A percentile compares a stretch with the other conserved stretches of the same genome.
Conservation (phyloP, 2,329 filamentous ascomycete genomes). For the Stachybotrys chartarum region DNA sequence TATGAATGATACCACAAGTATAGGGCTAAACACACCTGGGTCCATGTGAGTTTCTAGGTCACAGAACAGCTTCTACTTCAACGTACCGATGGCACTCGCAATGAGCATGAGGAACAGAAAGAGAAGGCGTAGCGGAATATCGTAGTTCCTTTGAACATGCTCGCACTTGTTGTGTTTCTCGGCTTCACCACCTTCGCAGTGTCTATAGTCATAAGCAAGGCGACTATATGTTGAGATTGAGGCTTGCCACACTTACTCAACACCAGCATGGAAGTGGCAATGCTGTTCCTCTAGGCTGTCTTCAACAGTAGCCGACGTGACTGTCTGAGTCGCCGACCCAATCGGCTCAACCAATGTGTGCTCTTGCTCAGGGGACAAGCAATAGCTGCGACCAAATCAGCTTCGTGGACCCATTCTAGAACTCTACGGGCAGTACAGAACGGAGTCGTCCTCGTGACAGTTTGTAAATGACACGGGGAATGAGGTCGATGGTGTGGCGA, state of each 20-base stretch:
- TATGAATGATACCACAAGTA: constrained; percentile 52
- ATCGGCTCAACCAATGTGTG: not conserved
- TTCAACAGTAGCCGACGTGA: not conserved
- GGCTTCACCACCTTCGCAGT: constrained; percentile 45
- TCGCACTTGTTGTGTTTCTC: constrained; percentile 34
- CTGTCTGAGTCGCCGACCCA: not conserved
- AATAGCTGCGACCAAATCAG: not conserved
- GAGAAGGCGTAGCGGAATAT: constrained; percentile 61
- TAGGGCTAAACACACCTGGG: constrained; percentile 56
- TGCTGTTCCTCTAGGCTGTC: constrained; percentile 22
- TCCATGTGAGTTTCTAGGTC: not conserved
- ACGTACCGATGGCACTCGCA: constrained; percentile 55
- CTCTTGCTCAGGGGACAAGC: not conserved
- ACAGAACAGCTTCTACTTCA: not conserved
- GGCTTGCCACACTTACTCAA: constrained; percentile 47
- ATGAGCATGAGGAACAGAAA: constrained; percentile 66
- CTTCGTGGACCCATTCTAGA: too few species aligned
- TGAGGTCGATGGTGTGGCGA: not conserved
- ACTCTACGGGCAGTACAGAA: not conserved
- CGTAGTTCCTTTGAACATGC: constrained; percentile 47
- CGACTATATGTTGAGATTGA: too few species aligned
- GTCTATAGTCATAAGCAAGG: constrained; percentile 22
- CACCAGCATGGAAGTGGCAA: constrained; percentile 70
- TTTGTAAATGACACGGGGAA: not conserved
- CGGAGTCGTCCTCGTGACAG: not conserved